phyloP scores from a whole-genome alignment of 345 rosid species.

The Psidium guajava region DNA sequence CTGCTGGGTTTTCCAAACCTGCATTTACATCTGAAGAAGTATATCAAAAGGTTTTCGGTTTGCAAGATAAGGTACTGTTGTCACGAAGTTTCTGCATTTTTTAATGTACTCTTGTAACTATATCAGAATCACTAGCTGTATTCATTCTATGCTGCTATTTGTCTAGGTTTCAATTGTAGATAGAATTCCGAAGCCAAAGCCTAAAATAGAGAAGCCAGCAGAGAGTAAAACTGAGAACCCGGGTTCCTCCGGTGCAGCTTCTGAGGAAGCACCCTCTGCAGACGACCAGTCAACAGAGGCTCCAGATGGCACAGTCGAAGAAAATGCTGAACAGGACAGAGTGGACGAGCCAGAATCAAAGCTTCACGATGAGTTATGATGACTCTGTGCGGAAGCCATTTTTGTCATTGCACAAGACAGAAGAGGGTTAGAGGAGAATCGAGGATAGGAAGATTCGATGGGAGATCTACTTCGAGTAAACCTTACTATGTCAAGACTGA shows the following conservation, averaged over 20 bases:
- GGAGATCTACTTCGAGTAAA: not conserved
- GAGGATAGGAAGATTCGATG: not conserved
- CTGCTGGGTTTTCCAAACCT: constrained; percentile 41
- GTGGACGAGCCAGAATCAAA: not conserved
- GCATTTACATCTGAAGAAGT: constrained; percentile 80
- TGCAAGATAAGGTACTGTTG: constrained; percentile 73
- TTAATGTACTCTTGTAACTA: not conserved
- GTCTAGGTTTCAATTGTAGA: constrained; percentile 48
- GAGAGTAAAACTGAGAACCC: constrained; percentile 33
- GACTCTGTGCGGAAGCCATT: not conserved
- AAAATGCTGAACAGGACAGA: not conserved
- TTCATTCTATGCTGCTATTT: not conserved
- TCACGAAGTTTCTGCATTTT: not conserved
- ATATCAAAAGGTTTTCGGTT: constrained; percentile 33
- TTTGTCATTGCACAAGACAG: not conserved
- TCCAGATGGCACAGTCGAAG: not conserved
- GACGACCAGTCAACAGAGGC: not conserved
- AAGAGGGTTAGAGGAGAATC: not conserved
- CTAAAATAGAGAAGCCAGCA: constrained; percentile 63
- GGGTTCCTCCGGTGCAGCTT: not conserved
- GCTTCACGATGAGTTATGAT: constrained; percentile 4
- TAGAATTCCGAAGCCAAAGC: constrained; percentile 87
- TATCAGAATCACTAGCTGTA: not conserved
- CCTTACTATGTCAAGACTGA: not conserved
- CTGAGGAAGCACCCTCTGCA: not conserved